Conservation (phyloP, 1,284 basidiomycete species). For the Trametes sp. region DNA sequence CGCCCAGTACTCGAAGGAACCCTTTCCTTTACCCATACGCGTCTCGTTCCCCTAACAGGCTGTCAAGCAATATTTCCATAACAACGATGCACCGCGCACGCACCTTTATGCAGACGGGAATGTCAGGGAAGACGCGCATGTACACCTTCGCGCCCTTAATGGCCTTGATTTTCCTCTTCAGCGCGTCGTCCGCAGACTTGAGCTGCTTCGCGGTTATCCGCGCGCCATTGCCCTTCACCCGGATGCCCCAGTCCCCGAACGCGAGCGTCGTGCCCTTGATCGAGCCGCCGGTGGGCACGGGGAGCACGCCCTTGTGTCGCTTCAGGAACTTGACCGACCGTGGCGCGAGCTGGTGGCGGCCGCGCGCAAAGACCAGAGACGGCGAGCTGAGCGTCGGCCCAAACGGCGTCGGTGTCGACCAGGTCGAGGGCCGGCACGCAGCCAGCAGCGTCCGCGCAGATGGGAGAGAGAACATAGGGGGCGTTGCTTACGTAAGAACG, state of each 20-base stretch:
- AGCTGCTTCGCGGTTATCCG: constrained; percentile 94
- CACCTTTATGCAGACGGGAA: constrained; percentile 97
- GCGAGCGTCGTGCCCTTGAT: constrained; percentile 94
- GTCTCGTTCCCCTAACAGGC: constrained; percentile 89
- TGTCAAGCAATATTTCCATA: not conserved
- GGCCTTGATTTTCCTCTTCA: constrained; percentile 91
- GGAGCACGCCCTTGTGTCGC: constrained; percentile 88
- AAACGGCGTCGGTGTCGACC: constrained; percentile 27
- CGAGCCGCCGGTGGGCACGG: constrained; percentile 88
- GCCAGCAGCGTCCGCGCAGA: constrained; percentile 42
- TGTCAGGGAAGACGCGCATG: constrained; percentile 94
- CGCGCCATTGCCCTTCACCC: constrained; percentile 85
- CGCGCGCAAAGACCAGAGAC: constrained; percentile 38
- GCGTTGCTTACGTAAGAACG: constrained; percentile 19
- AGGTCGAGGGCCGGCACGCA: constrained; percentile 36
- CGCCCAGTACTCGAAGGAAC: constrained; percentile 97
- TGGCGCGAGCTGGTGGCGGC: constrained; percentile 78
- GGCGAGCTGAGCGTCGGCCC: constrained; percentile 19
- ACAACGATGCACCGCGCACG: constrained; percentile 23
- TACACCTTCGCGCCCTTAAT: constrained; percentile 92
- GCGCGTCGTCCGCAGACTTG: constrained; percentile 84
- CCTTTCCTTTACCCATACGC: constrained; percentile 99
- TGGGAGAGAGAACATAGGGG: constrained; percentile 41
- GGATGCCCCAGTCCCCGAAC: constrained; percentile 91
- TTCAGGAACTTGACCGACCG: constrained; percentile 84